Evolutionary conservation across 352 stramenopile genomes (phyloP).

Genomic region (Phytopythium oedochilum): DNA sequence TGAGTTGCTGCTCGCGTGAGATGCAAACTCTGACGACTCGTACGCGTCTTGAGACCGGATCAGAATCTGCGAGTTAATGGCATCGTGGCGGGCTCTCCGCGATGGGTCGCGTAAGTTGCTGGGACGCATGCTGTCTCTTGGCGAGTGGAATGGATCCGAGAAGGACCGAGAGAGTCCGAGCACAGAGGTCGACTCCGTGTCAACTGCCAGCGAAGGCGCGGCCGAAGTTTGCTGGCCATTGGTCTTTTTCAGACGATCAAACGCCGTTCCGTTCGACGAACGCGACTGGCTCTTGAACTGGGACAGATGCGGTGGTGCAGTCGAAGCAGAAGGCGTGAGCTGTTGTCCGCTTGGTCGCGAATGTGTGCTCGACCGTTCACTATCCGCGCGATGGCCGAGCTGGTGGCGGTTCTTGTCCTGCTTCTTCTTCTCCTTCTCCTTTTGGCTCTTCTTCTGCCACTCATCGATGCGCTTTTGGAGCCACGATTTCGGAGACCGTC

Average conservation of each 20-base stretch:
- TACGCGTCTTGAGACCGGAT: conserved; percentile 46
- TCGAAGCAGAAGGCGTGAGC: not conserved
- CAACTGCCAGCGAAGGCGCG: not conserved
- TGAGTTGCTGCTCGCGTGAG: not conserved
- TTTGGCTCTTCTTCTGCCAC: conserved; percentile 79
- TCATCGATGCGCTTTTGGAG: conserved; percentile 70
- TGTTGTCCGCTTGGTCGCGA: not conserved
- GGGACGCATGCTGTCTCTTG: conserved; percentile 25
- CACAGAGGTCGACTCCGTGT: conserved; percentile 14
- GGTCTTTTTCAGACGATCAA: conserved; percentile 20
- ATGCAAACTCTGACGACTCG: conserved; percentile 5
- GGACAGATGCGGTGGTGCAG: not conserved
- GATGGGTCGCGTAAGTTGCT: conserved; percentile 22
- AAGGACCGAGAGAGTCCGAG: conserved; percentile 43
- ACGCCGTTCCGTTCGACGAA: conserved; percentile 18
- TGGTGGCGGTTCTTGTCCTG: conserved; percentile 60
- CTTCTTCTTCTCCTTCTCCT: conserved; percentile 75
- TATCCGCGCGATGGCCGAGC: conserved; percentile 33
- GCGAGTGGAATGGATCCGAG: conserved; percentile 62
- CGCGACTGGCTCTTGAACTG: conserved; percentile 10
- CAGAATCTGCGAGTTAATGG: conserved; percentile 35
- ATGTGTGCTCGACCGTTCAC: conserved; percentile 1
- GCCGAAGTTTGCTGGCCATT: conserved; percentile 12
- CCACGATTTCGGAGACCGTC: conserved; percentile 61
- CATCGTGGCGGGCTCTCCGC: conserved; percentile 18